A percentile compares a stretch with the other conserved stretches of the same genome.
phyloP scores from a whole-genome alignment of 2,329 filamentous ascomycete species.

The Arthrobotrys sinensis region DNA sequence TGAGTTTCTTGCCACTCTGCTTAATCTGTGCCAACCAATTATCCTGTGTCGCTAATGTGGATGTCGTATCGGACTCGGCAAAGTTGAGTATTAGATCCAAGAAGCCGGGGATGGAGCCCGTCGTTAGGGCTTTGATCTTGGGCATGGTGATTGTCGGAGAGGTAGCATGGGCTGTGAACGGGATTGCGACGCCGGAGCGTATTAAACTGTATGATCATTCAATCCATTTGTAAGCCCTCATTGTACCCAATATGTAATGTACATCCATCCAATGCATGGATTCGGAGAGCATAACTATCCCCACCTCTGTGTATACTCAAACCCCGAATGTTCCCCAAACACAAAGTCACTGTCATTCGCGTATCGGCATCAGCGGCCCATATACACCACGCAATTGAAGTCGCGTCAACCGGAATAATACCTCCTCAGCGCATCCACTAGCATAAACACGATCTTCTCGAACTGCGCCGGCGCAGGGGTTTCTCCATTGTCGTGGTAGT shows the following conservation, averaged over 20 bases:
- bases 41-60: slow-evolving; percentile 88
- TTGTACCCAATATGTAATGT: not conserved
- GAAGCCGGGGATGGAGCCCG: slow-evolving; percentile 97
- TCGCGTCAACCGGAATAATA: slow-evolving; percentile 66
- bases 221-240: not conserved
- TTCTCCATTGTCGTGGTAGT: slow-evolving; percentile 52
- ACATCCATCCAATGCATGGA: not conserved
- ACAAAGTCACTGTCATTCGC: slow-evolving; percentile 85
- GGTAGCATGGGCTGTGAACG: slow-evolving; percentile 95
- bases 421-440: slow-evolving; percentile 94
- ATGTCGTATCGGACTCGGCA: slow-evolving; percentile 91
- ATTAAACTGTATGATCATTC: slow-evolving; percentile 77
- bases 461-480: slow-evolving; percentile 78
- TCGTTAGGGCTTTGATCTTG: slow-evolving; percentile 95
- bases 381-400: not conserved
- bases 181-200: slow-evolving; percentile 83
- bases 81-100: slow-evolving; percentile 97
- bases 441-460: slow-evolving; percentile 95
- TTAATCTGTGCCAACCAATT: slow-evolving; percentile 97
- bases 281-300: slow-evolving; percentile 56
- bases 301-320: slow-evolving; percentile 89
- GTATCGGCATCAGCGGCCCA: slow-evolving; percentile 4
- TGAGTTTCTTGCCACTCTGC: slow-evolving; percentile 80
- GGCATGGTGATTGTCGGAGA: slow-evolving; percentile 99
- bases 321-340: slow-evolving; percentile 83